Evolutionary conservation across 108 stramenopile genomes (phyloP), one percentile per base, ranked within the genome.

Genomic region (Cylindrotheca closterium): DNA sequence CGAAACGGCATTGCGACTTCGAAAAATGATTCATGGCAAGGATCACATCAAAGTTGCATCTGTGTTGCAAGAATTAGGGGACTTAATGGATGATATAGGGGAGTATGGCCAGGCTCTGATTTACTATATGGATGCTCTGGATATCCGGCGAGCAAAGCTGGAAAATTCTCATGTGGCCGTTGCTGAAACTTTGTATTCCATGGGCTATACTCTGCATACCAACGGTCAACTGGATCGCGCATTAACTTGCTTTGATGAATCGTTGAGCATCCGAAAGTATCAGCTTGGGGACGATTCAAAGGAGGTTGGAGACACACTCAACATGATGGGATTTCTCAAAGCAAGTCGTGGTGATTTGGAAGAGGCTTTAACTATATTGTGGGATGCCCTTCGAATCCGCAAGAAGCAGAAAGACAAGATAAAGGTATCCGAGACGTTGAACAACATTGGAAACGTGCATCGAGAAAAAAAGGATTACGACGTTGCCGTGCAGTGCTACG

Each of bases 381-480:
- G 71, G 60, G 83, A 87, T 51, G 81, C 91, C 1, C 82, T 89
- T 28, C 79, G 78, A 32, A 84, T 92, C 8, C 63, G 88, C 28
- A 85, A 79, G 45, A 53, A 65, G 15, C 74, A 83, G 31, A 74
- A 74, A 28, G 86, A 92, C 50, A 73, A 78, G 45, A 58, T 73
- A 0, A 89, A 87, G 61, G 82, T 87, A 7, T 85, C 88, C 26
- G 84, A 84, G 27, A 92, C 91, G 1, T 75, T 92, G 27, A 84
- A 85, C 74, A 89, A 88, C 47, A 81, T 92, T 47, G 86, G 85
- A 42, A 88, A 88, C 60, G 70, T 89, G 19, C 84, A 87, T 68
- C 75, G 81, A 42, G 83, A 84, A 59, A 86, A 81, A 46, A 47
- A 77, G 33, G 82, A 87, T 31, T 60, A 62, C 46, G 71, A 82